These are phyloP conservation scores for Auxenochlorella pyrenoidosa DNA, from an alignment of 139 green algal species.

Conservation along the genomic window DNA sequence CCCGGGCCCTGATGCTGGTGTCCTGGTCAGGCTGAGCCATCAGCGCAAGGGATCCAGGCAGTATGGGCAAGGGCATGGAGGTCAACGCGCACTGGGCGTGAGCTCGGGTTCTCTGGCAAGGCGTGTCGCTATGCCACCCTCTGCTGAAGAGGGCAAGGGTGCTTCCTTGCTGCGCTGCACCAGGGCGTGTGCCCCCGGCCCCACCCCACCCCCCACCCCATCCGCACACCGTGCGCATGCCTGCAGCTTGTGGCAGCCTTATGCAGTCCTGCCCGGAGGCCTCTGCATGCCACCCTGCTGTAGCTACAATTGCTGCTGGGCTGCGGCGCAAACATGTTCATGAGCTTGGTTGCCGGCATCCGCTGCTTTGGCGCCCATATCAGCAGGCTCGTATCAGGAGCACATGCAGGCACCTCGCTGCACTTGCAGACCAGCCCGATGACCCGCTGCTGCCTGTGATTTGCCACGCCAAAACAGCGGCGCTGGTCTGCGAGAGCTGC, in stretches of 20 bases:
- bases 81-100: background rate
- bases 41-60: background rate
- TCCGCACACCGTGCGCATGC: too few relatives aligned
- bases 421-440: too few relatives aligned
- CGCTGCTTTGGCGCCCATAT: background rate
- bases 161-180: background rate
- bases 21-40: background rate
- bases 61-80: constrained; percentile 1
- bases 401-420: background rate
- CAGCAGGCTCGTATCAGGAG: background rate
- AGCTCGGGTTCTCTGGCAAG: too few relatives aligned
- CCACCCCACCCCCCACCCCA: background rate
- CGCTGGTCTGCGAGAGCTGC: too few relatives aligned
- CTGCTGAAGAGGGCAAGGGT: too few relatives aligned
- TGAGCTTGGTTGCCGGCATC: background rate
- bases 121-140: too few relatives aligned
- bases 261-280: too few relatives aligned
- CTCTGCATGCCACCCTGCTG: background rate
- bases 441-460: too few relatives aligned
- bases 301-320: background rate
- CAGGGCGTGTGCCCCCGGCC: too few relatives aligned
- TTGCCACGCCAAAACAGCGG: too few relatives aligned
- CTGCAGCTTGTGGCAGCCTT: background rate
- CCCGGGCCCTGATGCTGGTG: background rate
- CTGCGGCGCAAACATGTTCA: background rate